Conservation (phyloP, 2,329 filamentous ascomycete genomes). For the Alternaria ventricosa region DNA sequence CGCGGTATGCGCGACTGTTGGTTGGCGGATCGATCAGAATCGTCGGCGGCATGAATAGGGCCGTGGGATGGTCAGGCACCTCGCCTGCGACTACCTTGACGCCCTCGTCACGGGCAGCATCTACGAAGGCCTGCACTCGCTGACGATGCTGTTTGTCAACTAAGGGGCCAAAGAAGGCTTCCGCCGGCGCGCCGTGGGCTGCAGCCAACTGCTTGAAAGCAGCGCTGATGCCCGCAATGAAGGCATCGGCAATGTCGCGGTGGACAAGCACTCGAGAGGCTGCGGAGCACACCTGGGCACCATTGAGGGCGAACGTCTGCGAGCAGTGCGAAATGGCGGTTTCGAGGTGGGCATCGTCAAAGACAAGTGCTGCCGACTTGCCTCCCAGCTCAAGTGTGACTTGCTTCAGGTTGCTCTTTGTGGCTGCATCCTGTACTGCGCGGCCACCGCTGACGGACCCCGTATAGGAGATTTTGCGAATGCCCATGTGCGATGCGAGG, state of each 20-base stretch:
- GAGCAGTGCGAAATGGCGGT: slow-evolving; percentile 40
- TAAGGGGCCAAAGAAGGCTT: neutral
- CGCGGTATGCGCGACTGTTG: neutral
- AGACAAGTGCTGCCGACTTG: slow-evolving; percentile 56
- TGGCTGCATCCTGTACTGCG: slow-evolving; percentile 50
- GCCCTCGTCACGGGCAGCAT: slow-evolving; percentile 3
- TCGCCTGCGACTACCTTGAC: slow-evolving; percentile 21
- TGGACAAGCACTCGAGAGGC: neutral
- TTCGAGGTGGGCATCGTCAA: slow-evolving; percentile 57
- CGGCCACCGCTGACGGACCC: slow-evolving; percentile 48
- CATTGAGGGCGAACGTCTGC: slow-evolving; percentile 2
- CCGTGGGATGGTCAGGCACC: neutral
- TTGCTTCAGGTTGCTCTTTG: slow-evolving; percentile 45
- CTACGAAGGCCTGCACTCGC: neutral
- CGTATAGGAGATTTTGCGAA: slow-evolving; percentile 54
- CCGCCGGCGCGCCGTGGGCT: neutral
- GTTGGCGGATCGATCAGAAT: neutral
- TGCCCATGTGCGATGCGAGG: slow-evolving; percentile 50
- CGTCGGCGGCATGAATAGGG: slow-evolving; percentile 3
- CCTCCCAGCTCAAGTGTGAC: slow-evolving; percentile 58
- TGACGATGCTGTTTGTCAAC: slow-evolving; percentile 1
- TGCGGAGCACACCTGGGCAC: slow-evolving; percentile 3
- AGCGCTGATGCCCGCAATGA: neutral
- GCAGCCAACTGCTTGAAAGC: neutral
- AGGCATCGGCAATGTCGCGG: neutral